Conservation (phyloP, 2,329 filamentous ascomycete species). For the Sporothrix pseudoabietina region DNA sequence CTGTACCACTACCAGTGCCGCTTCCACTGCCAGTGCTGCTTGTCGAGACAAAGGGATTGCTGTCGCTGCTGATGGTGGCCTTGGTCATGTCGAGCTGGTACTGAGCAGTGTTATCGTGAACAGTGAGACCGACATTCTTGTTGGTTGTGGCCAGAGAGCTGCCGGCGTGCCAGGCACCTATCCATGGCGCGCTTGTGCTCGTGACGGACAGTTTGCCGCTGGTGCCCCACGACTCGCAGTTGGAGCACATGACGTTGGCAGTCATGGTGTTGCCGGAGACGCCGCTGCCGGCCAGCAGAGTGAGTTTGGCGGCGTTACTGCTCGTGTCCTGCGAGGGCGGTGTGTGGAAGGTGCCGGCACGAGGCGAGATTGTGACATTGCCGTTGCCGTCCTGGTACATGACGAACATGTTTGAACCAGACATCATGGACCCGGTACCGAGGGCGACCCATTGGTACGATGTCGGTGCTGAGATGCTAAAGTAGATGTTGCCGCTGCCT, state of each 20-base stretch:
- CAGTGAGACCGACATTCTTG: constrained; percentile 44
- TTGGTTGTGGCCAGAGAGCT: constrained; percentile 49
- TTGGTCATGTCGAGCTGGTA: constrained; percentile 54
- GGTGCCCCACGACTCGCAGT: constrained; percentile 54
- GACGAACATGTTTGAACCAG: constrained; percentile 62
- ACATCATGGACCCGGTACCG: constrained; percentile 59
- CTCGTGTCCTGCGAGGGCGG: constrained; percentile 51
- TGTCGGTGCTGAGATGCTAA: constrained; percentile 60
- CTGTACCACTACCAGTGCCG: constrained; percentile 24
- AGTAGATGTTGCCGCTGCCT: constrained; percentile 59
- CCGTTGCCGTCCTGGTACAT: constrained; percentile 60
- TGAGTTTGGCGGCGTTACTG: constrained; percentile 47
- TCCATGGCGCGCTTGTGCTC: constrained; percentile 50
- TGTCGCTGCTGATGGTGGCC: constrained; percentile 51
- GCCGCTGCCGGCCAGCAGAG: constrained; percentile 62
- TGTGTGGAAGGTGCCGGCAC: constrained; percentile 51
- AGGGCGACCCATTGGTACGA: constrained; percentile 60
- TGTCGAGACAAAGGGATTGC: constrained; percentile 54
- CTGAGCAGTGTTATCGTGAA: constrained; percentile 50
- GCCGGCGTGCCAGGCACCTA: constrained; percentile 58
- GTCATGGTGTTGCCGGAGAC: constrained; percentile 55
- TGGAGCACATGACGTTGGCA: constrained; percentile 60
- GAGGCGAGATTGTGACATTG: constrained; percentile 64
- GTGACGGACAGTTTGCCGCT: constrained; percentile 48
- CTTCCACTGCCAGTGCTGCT: constrained; percentile 29